Evolutionary conservation across 2,329 filamentous ascomycete genomes (phyloP).

Genomic region (Clonostachys sp.): DNA sequence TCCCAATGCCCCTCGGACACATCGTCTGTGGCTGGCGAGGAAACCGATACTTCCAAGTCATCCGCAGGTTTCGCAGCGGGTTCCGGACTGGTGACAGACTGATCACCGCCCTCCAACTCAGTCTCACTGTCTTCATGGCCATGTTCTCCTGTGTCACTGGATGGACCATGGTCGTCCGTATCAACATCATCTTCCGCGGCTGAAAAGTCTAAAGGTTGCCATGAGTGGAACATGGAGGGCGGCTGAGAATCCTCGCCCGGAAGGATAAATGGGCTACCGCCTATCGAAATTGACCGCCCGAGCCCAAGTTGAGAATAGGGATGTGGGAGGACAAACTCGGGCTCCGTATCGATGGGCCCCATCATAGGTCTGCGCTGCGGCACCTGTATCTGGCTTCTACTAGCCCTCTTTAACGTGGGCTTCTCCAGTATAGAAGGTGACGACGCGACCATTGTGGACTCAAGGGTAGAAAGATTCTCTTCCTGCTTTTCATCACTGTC

Average conservation of each 20-base stretch:
- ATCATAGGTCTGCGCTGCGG: constrained; percentile 9
- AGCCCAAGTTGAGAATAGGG: background rate
- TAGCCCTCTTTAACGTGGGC: constrained; percentile 35
- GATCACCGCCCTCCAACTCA: constrained; percentile 9
- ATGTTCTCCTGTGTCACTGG: constrained; percentile 17
- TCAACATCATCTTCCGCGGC: constrained; percentile 21
- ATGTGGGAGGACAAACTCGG: background rate
- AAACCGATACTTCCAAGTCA: background rate
- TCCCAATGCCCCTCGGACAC: too few species aligned
- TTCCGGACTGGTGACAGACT: background rate
- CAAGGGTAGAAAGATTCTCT: background rate
- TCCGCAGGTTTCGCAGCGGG: too few species aligned
- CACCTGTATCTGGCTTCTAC: constrained; percentile 28
- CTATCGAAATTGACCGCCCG: too few species aligned
- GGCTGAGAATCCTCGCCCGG: too few species aligned
- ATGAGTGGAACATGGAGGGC: too few species aligned
- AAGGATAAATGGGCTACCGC: too few species aligned
- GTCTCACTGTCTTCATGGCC: constrained; percentile 25
- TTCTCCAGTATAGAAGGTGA: background rate
- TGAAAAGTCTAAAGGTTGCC: background rate
- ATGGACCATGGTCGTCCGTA: constrained; percentile 22
- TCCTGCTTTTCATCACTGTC: constrained; percentile 30
- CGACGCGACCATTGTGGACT: background rate
- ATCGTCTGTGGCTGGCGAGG: too few species aligned
- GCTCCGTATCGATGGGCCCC: background rate